A percentile compares a stretch with the other conserved stretches of the same genome.
These are phyloP conservation scores for Puccinia hordei DNA, from an alignment of 1,284 basidiomycete genomes.

Conservation along the genomic window DNA sequence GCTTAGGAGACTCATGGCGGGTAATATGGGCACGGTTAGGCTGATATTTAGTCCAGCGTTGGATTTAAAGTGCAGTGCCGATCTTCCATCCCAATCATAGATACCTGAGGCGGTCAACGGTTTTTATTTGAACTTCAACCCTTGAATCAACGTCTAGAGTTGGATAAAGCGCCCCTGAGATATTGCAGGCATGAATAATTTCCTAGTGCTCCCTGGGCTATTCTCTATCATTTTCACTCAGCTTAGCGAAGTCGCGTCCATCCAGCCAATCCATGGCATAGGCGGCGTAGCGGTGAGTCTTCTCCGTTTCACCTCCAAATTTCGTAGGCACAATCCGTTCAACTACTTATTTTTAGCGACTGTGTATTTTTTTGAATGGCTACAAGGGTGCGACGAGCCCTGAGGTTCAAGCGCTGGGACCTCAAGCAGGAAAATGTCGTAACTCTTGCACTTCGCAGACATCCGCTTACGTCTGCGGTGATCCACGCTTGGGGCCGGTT, in stretches of 20 bases:
- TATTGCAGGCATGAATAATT: neutral
- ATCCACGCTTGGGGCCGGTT: constrained; percentile 10
- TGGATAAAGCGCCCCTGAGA: neutral
- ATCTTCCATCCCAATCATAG: neutral
- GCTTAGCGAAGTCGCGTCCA: neutral
- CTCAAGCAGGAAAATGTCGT: neutral
- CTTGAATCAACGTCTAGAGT: neutral
- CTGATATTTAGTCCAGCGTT: neutral
- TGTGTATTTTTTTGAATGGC: neutral
- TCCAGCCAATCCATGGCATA: neutral
- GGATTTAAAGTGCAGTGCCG: neutral
- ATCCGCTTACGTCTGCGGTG: neutral
- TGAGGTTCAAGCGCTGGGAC: neutral
- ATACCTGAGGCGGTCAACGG: neutral
- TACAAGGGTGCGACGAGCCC: neutral
- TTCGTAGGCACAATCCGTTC: neutral
- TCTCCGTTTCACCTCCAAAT: neutral
- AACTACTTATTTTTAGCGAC: neutral
- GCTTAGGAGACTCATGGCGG: neutral
- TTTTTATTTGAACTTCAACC: neutral
- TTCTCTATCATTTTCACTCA: neutral
- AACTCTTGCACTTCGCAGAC: neutral
- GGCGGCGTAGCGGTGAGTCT: neutral
- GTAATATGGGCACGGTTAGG: neutral
- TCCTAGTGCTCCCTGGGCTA: neutral